Evolutionary conservation across 345 rosid genomes (phyloP), one percentile per base, ranked within the genome.

Genomic region (Luvunga scandens): DNA sequence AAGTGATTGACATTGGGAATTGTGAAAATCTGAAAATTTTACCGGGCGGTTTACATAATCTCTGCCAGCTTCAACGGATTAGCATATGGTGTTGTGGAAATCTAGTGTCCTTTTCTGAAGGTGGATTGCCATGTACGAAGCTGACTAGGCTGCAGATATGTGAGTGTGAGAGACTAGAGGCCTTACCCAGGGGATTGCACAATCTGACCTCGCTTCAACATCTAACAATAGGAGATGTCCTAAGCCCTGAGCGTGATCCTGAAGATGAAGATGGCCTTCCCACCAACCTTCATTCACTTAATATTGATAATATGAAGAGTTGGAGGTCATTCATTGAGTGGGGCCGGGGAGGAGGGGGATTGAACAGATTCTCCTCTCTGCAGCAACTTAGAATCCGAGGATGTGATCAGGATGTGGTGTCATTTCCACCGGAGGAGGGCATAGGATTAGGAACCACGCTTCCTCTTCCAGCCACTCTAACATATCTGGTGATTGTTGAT

Each of bases 311-410:
- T 22, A 19, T 30, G 4, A 36, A 50, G 4, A 61, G 45, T 16
- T 61, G 42, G 22, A 62, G 69, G 66, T 14, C 68, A 42, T 57
- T 83, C 22, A 45, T 78, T 2, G 53, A 50, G 6, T 80, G 83
- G 86, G 83, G 83, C 48, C 4, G 13, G 4, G 48, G 48, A 9
- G 48, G 48, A 39, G 48, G 86, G 86, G 86, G 86, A n/a, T 72
- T 83, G 66, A 24, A 77, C 62, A 77, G 60, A 42, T 77, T 83
- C 22, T 38, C 48, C 16, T 63, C 66, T 61, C 81, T 83, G 19
- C 7, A 6, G n/a, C 0, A 8, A 4, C 78, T 80, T 14, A 6
- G 25, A 6, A 77, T 83, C 12, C 5, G 8, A 7, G 74, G 71
- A 12, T 57, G 78, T 39, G 68, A 66, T 34, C 2, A 34, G 7